phyloP scores from a whole-genome alignment of 2,329 filamentous ascomycete species.

The Epicoccum nigrum region DNA sequence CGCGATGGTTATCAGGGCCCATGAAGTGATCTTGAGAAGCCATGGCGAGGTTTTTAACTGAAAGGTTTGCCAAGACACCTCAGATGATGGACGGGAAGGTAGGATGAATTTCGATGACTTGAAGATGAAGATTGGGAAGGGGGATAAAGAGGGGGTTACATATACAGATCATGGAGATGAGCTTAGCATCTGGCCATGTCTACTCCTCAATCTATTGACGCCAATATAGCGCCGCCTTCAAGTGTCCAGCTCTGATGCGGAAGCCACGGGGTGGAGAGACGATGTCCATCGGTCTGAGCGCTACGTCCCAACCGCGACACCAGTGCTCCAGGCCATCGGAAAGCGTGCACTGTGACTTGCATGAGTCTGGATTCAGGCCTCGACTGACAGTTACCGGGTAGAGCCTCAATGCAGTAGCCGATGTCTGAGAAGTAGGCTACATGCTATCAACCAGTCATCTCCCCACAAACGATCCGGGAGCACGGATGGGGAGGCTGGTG shows the following conservation, averaged over 20 bases:
- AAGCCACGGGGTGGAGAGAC: slow-evolving; percentile 4
- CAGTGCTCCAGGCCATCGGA: slow-evolving; percentile 1
- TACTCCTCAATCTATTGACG: slow-evolving; percentile 5
- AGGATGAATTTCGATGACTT: not conserved
- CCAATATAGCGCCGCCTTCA: slow-evolving; percentile 2
- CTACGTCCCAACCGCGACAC: slow-evolving; percentile 1
- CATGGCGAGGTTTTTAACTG: not conserved
- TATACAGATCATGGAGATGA: slow-evolving; percentile 6
- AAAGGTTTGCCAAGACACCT: not conserved
- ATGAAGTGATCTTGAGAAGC: slow-evolving; percentile 15
- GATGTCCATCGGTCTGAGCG: slow-evolving; percentile 7
- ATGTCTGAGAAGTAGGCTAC: slow-evolving; percentile 12
- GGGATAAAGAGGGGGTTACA: not conserved
- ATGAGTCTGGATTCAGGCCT: slow-evolving; percentile 9
- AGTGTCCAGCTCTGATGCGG: slow-evolving; percentile 3
- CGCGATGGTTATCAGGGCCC: too few species aligned
- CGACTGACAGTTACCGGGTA: not conserved
- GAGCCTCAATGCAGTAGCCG: slow-evolving; percentile 8
- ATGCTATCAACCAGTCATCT: slow-evolving; percentile 1
- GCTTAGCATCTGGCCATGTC: slow-evolving; percentile 4
- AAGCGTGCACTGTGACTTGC: not conserved
- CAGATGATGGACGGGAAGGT: not conserved
- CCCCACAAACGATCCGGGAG: slow-evolving; percentile 1
- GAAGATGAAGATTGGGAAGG: not conserved
- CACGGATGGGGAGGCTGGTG: slow-evolving; percentile 1